Evolutionary conservation across 2,329 filamentous ascomycete species (phyloP).

Genomic region (Fusarium liriodendri): DNA sequence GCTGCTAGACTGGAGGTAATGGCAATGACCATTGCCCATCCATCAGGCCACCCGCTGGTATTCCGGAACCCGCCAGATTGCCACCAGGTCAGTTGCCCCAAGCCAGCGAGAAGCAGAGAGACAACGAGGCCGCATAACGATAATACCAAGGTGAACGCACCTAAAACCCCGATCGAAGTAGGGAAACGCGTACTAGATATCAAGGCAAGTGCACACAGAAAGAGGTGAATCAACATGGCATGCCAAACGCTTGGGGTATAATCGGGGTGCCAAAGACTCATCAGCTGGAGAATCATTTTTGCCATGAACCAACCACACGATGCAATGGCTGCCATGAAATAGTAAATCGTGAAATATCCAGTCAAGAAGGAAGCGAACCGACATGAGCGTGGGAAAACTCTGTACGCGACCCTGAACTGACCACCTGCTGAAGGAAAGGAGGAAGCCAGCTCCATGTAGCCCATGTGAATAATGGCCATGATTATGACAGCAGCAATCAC

Average conservation of each 20-base stretch:
- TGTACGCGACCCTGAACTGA: background rate
- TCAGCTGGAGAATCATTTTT: background rate
- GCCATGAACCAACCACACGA: background rate
- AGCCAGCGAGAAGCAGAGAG: background rate
- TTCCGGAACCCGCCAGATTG: background rate
- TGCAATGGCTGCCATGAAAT: background rate
- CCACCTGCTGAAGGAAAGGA: background rate
- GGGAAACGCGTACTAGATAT: background rate
- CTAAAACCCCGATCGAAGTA: background rate
- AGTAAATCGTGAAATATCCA: background rate
- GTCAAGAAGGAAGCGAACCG: background rate
- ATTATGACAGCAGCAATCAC: background rate
- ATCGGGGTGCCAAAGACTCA: background rate
- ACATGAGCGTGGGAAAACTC: background rate
- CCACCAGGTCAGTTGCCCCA: background rate
- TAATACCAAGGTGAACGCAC: background rate
- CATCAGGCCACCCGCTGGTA: background rate
- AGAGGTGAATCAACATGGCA: background rate
- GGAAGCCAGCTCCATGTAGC: background rate
- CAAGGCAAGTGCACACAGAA: background rate
- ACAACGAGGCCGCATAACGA: background rate
- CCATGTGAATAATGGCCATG: background rate
- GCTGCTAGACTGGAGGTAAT: background rate
- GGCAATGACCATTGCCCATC: background rate
- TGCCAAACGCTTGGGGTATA: background rate